Evolutionary conservation across 352 stramenopile genomes (phyloP), one percentile per base, ranked within the genome.

Genomic region (Peronosclerospora sorghi): DNA sequence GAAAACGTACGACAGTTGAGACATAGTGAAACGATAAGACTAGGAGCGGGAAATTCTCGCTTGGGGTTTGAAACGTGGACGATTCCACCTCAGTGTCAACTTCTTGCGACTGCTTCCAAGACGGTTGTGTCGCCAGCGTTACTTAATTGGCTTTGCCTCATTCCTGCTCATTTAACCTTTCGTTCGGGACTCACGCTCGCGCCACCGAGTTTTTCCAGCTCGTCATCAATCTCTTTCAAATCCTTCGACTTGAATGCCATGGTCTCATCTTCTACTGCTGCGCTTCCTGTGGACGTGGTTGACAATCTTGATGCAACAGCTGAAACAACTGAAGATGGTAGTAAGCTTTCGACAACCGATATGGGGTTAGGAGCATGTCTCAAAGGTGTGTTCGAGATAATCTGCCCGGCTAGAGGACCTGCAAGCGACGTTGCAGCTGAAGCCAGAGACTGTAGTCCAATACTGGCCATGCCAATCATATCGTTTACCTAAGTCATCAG

Each of bases 321-420:
- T 8, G 68, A 69, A 3, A 71, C 57, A 13, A 85, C 28, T 1
- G 62, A 74, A 8, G 68, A 27, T 4, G 70, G 71, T 32, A 86
- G 39, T 17, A 75, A 49, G 24, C 54, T 74, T 40, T 66, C 64
- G 14, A 88, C 42, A 23, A 70, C 68, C 4, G 70, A 68, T 48
- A 91, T 83, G 40, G 79, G 79, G 61, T 91, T 91, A 5, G 79
- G 76, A n/a, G 86, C 59, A 8, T 65, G 57, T 23, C 45, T 67
- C 19, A 91, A 51, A 42, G 78, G 79, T 34, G 72, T 81, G 54
- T 67, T 80, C 30, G 73, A 60, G 34, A 89, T 62, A 36, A 87
- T 62, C 54, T 91, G 73, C 20, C 56, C 54, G 20, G 59, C 59
- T 19, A 92, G 42, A 37, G 79, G 76, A 36, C 76, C 79, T n/a